These are phyloP conservation scores for Phlebiopsis flavidoalba DNA, from an alignment of 768 basidiomycete species.

Conservation along the genomic window DNA sequence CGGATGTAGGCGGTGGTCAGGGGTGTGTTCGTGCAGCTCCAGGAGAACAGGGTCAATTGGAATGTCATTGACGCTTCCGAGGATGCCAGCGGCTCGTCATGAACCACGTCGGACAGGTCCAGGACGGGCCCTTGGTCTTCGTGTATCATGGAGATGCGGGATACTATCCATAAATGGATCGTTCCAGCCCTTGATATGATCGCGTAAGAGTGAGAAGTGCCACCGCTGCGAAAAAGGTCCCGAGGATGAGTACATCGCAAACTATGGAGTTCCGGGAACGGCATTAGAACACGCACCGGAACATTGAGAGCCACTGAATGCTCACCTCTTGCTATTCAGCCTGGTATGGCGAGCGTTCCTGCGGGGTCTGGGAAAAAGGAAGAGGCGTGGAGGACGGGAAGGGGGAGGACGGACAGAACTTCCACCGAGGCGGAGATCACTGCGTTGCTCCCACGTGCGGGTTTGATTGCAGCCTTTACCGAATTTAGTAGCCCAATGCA, in stretches of 20 bases:
- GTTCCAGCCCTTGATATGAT: not conserved
- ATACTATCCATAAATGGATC: not conserved
- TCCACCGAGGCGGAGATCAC: not conserved
- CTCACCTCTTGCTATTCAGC: conserved; percentile 4
- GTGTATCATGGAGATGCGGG: conserved; percentile 35
- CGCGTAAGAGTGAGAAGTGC: not conserved
- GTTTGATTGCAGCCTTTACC: not conserved
- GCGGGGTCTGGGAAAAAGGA: not conserved
- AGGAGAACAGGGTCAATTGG: not conserved
- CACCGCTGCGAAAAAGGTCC: not conserved
- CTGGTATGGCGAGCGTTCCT: not conserved
- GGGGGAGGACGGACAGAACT: not conserved
- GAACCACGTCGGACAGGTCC: conserved; percentile 79
- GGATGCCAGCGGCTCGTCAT: conserved; percentile 69
- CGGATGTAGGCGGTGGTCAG: conserved; percentile 2
- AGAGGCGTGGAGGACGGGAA: not conserved
- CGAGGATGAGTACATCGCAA: conserved; percentile 1
- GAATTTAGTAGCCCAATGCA: not conserved
- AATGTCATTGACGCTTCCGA: conserved; percentile 33
- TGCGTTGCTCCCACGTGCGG: not conserved
- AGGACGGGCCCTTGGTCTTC: conserved; percentile 58
- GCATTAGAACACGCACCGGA: conserved; percentile 10
- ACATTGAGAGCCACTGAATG: not conserved
- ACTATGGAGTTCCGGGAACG: not conserved
- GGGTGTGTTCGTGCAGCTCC: conserved; percentile 4